Base-by-base conservation (phyloP, 768 basidiomycete genomes). In the Crucibulum laeve region DNA sequence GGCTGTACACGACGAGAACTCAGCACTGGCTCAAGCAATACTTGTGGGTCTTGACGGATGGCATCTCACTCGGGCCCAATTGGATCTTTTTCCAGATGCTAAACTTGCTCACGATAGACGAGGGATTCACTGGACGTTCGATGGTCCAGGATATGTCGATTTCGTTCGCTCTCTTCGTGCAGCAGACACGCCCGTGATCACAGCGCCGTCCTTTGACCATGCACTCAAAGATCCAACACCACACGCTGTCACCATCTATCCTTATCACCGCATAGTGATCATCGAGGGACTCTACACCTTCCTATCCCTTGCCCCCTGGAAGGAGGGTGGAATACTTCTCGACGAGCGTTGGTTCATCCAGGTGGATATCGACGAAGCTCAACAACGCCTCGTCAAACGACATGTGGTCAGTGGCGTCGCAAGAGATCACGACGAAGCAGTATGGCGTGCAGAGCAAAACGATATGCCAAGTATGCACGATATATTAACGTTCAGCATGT, bases 101-200 rank as follows among this genome's bases (percentile, higher is more conserved):
- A 70, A 75, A 41, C 74, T 82, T 30, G 91, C 93, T 0, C 80
- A 86, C 51, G 84, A 84, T 75, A 44, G 90, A 36, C 78, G 93
- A 17, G 94, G 94, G 2, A 82, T 75, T 11, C 87, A 92, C 52
- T 95, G 91, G 87, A 96, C 93, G 1, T 97, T 97, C 55, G 84
- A 96, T 52, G 81, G 77, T 4, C 51, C 59, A n/a, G 69, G 71
- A 19, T 96, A 92, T 60, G 74, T 81, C 42, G 54, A 69, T 0
- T 94, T 94, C 53, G 65, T 93, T 10, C 64, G 62, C 13, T 57
- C 67, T 10, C 65, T 96, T 6, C 76, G 79, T 15, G 43, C 60
- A 24, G 68, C 51, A 19, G 39, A 40, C 14, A 51, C 56, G 10
- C 41, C 46, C 19, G 49, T 64, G 21, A 61, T 84, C 52, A 75